phyloP scores from a whole-genome alignment of 1,139 yeast species.

The Lodderomyces elongisporus region DNA sequence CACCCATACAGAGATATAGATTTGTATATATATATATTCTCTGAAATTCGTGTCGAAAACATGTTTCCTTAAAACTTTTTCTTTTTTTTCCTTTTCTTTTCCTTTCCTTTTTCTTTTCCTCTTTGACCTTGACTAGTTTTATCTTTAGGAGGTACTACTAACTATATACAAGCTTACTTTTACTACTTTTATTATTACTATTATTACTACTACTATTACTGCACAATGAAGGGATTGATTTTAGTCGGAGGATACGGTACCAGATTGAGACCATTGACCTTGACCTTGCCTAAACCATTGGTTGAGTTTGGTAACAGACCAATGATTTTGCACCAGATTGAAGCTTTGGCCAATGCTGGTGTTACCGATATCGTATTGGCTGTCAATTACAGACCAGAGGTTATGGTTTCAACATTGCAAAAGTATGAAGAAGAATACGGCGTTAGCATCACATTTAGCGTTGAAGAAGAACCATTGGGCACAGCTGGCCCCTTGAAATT shows the following conservation, averaged over 20 bases:
- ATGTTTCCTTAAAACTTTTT: background rate
- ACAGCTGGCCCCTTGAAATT: conserved; percentile 99
- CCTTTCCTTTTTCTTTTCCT: conserved; percentile 1
- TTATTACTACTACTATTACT: background rate
- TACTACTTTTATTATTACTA: no score
- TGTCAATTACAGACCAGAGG: conserved; percentile 99
- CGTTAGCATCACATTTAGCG: conserved; percentile 92
- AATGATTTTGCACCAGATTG: conserved; percentile 94
- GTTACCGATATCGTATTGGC: conserved; percentile 98
- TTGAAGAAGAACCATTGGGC: conserved; percentile 98
- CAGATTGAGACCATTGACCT: conserved; percentile 97
- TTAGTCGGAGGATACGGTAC: conserved; percentile 99
- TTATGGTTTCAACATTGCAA: conserved; percentile 92
- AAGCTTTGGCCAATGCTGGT: conserved; percentile 97
- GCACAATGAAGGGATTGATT: conserved; percentile 98
- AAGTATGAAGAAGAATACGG: conserved; percentile 94
- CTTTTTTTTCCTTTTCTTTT: background rate
- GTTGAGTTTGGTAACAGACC: conserved; percentile 99
- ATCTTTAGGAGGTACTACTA: background rate
- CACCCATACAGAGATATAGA: no score
- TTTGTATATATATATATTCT: no score
- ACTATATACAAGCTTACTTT: background rate
- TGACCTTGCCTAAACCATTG: conserved; percentile 96
- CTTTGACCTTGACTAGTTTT: conserved; percentile 1
- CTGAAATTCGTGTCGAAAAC: no score